Evolutionary conservation across 306 rosid genomes (phyloP).

Genomic region (Trifolium repens): DNA sequence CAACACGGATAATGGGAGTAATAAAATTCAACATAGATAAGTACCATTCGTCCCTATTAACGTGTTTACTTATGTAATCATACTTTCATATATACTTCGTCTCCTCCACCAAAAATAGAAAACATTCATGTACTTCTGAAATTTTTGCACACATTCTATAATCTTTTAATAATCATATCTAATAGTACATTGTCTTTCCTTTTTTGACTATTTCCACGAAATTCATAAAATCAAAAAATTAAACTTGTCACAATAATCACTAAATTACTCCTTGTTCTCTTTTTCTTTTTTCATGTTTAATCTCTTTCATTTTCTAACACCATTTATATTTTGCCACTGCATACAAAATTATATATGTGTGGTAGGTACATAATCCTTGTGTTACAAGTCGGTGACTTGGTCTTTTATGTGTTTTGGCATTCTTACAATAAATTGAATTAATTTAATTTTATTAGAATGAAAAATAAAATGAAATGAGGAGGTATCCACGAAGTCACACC

Average conservation of each 20-base stretch:
- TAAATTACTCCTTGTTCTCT: background rate
- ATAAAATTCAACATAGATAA: background rate
- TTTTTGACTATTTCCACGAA: background rate
- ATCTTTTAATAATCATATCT: background rate
- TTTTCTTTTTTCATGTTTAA: background rate
- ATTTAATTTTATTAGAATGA: background rate
- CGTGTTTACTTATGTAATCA: background rate
- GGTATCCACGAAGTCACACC: conserved; percentile 40
- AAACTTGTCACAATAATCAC: background rate
- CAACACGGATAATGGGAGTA: background rate
- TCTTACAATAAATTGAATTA: background rate
- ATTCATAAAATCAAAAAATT: too few relatives aligned
- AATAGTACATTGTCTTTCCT: background rate
- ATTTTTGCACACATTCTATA: background rate
- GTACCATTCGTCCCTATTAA: background rate
- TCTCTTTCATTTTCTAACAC: background rate
- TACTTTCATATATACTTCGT: background rate
- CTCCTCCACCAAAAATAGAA: background rate
- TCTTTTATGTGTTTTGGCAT: conserved; percentile 38
- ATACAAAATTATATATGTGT: conserved; percentile 30
- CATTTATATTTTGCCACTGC: conserved; percentile 11
- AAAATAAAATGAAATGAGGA: conserved; percentile 2
- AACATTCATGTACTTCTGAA: background rate
- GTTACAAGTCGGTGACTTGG: conserved; percentile 52
- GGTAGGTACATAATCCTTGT: conserved; percentile 49